phyloP scores from a whole-genome alignment of 306 rosid species.

The Corylus avellana region DNA sequence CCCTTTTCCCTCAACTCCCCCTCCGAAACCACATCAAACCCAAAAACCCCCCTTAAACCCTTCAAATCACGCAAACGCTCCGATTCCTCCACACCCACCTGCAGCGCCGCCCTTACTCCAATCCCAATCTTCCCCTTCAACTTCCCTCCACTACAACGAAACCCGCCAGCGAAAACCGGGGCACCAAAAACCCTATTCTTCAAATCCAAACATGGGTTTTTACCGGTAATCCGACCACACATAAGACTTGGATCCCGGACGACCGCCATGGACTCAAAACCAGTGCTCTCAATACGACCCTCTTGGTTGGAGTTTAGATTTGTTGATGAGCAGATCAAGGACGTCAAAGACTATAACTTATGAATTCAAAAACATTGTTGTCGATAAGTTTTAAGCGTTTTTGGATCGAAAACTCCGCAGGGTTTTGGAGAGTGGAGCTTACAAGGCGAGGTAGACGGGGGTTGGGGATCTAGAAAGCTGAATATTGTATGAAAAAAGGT shows the following conservation, averaged over 20 bases:
- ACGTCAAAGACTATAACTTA: conserved; percentile 11
- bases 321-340: background rate
- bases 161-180: conserved; percentile 21
- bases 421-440: conserved; percentile 33
- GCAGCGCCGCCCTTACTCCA: conserved; percentile 47
- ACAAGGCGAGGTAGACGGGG: conserved; percentile 14
- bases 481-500: background rate
- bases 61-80: conserved; percentile 28
- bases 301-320: conserved; percentile 1
- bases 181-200: conserved; percentile 28
- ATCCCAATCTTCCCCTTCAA: conserved; percentile 36
- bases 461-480: background rate
- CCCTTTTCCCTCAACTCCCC: conserved; percentile 72
- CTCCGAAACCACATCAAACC: conserved; percentile 74
- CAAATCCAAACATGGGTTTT: conserved; percentile 26
- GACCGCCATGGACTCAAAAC: conserved; percentile 49
- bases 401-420: conserved; percentile 46
- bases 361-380: background rate
- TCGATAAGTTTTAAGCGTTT: conserved; percentile 17
- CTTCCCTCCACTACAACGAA: conserved; percentile 33
- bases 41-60: conserved; percentile 45
- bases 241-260: conserved; percentile 36
- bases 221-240: conserved; percentile 10
- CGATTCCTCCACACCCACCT: conserved; percentile 45
- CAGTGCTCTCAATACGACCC: background rate